These are phyloP conservation scores for Gastrolobium bilobum DNA, from an alignment of 306 rosid species.

Conservation along the genomic window DNA sequence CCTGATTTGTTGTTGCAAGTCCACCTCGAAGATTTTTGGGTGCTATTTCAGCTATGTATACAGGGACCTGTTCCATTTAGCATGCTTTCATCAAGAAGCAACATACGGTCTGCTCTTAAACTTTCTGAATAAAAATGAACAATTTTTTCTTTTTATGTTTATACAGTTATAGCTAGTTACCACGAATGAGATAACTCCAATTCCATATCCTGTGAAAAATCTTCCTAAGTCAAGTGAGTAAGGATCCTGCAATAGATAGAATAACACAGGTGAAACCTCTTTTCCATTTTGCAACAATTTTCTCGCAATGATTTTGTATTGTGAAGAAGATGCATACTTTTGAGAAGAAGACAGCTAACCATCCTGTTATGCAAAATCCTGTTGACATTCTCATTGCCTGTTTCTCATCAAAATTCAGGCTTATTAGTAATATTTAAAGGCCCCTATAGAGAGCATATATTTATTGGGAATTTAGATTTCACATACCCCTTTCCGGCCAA, in stretches of 20 bases:
- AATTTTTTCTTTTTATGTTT: not conserved
- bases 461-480: not conserved
- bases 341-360: constrained; percentile 73
- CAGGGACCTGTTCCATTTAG: constrained; percentile 65
- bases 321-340: constrained; percentile 51
- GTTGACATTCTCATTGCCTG: constrained; percentile 82
- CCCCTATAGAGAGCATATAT: not conserved
- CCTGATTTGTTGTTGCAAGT: constrained; percentile 77
- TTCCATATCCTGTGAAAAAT: constrained; percentile 78
- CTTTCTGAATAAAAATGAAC: not conserved
- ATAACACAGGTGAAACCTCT: constrained; percentile 28
- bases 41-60: constrained; percentile 79
- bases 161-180: constrained; percentile 46
- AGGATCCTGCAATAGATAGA: constrained; percentile 60
- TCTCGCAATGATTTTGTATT: constrained; percentile 1
- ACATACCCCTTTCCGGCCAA: constrained; percentile 80
- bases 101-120: constrained; percentile 26
- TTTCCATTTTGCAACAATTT: constrained; percentile 4
- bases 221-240: constrained; percentile 72
- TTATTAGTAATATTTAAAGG: not conserved
- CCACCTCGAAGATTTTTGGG: constrained; percentile 80
- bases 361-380: constrained; percentile 76
- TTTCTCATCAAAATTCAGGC: constrained; percentile 31
- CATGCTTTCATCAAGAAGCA: constrained; percentile 13
- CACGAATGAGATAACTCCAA: constrained; percentile 84